Base-by-base conservation (phyloP, 331 rosid genomes). In the Saraca asoca region DNA sequence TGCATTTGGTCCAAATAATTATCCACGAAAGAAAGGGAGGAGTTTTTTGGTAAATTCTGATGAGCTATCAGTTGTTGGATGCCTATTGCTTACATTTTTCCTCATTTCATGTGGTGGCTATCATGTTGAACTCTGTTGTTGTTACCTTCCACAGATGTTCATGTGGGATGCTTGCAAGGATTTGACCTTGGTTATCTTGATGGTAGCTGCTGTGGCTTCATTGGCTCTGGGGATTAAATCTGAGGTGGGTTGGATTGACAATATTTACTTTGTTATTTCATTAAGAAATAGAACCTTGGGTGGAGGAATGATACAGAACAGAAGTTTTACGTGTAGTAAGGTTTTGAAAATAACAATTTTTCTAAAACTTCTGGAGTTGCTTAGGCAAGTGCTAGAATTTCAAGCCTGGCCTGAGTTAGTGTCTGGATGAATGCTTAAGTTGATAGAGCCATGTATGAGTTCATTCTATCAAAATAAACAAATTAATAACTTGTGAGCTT, bases 131-230 rank as follows among this genome's bases (percentile, higher is more conserved):
- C 15, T 60, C 52, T 9, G 62, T 34, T 75, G 71, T 58, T 63
- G 16, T 55, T 14, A 17, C 73, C 7, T 69, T 56, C 48, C 53
- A 33, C 83, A 95, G 99, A 88, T 83, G 91, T 95, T 91, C 81
- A 64, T 95, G 62, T 95, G 97, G 99, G 99, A 95, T 81, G 97
- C 99, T 54, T 95, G 99, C 89, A 95, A 95, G 87, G 99, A 95
- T 76, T 91, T 90, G 81, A 95, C 99, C 66, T 78, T 95, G 81
- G 69, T 95, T 73, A 95, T 95, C 81, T 79, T 95, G 80, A 88
- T 95, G 91, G 69, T 95, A 61, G 99, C 99, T 63, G 99, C 97
- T 5, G 97, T 78, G 19, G 93, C 96, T 66, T 95, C 99, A 18
- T 74, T 95, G 85, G 97, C 86, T 15, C 58, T 95, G 75, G 99